Evolutionary conservation across 129 eudicot genomes (phyloP).

Genomic region (Centella asiatica): DNA sequence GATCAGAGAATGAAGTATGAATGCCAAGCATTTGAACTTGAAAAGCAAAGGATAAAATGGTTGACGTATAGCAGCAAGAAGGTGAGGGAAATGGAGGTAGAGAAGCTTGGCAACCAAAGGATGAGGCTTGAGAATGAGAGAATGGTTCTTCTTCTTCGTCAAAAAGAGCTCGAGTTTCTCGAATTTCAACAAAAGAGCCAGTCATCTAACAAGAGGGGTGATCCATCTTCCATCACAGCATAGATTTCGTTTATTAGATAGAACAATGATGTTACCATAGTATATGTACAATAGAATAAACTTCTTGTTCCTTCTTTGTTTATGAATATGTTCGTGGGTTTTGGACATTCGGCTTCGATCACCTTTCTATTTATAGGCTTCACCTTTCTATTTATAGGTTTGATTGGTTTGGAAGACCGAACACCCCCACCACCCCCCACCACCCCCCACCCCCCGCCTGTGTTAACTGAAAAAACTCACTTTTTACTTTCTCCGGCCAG

Average conservation of each 20-base stretch:
- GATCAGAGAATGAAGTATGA: conserved; percentile 39
- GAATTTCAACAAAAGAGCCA: conserved; percentile 28
- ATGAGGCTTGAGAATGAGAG: conserved; percentile 70
- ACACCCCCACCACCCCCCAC: too few relatives aligned
- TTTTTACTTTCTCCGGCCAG: too few relatives aligned
- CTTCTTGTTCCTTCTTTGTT: conserved; percentile 1
- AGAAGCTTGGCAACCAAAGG: conserved; percentile 48
- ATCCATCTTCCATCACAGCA: conserved; percentile 37
- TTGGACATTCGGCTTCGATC: too few relatives aligned
- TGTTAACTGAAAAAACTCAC: too few relatives aligned
- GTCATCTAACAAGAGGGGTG: conserved; percentile 21
- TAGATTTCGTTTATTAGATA: conserved; percentile 22
- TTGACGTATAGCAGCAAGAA: conserved; percentile 57
- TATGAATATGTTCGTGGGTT: not conserved
- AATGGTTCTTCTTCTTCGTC: conserved; percentile 53
- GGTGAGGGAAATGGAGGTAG: conserved; percentile 74
- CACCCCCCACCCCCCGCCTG: too few relatives aligned
- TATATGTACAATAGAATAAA: too few relatives aligned
- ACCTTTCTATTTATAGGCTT: too few relatives aligned
- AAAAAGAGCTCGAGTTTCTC: conserved; percentile 54
- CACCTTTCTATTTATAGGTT: too few relatives aligned
- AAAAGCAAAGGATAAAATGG: conserved; percentile 64
- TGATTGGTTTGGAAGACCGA: too few relatives aligned
- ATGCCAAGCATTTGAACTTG: conserved; percentile 45
- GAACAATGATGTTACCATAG: too few relatives aligned